These are phyloP conservation scores for Plasmopara halstedii DNA, from an alignment of 352 stramenopile genomes.

Conservation along the genomic window DNA sequence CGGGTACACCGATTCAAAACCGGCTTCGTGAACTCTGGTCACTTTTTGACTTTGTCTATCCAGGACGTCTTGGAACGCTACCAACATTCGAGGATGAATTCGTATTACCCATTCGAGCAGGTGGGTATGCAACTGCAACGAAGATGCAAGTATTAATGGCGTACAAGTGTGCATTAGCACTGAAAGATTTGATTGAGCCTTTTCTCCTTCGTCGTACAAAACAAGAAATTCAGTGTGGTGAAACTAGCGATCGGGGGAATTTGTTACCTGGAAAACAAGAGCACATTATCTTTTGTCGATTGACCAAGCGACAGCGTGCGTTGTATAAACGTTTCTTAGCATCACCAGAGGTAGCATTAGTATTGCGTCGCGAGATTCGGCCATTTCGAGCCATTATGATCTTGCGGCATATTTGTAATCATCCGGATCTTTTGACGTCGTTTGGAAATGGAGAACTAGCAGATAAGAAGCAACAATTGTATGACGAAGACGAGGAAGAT, in stretches of 20 bases:
- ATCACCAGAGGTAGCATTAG: conserved; percentile 89
- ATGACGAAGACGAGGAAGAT: conserved; percentile 22
- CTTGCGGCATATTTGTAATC: conserved; percentile 98
- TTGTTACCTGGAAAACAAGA: conserved; percentile 96
- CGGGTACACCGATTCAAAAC: conserved; percentile 91
- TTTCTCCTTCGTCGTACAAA: conserved; percentile 95
- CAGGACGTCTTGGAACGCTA: conserved; percentile 87
- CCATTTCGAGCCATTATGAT: conserved; percentile 91
- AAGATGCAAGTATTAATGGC: conserved; percentile 92
- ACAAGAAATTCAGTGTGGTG: conserved; percentile 87
- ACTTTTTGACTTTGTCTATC: conserved; percentile 99
- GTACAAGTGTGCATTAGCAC: conserved; percentile 1
- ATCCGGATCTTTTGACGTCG: conserved; percentile 90
- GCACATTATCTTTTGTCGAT: conserved; percentile 96
- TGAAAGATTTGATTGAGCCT: conserved; percentile 90
- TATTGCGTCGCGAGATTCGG: conserved; percentile 75
- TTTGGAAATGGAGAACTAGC: conserved; percentile 33
- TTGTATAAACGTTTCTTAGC: conserved; percentile 90
- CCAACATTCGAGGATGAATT: conserved; percentile 98
- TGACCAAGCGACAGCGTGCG: conserved; percentile 83
- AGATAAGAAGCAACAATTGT: conserved; percentile 19
- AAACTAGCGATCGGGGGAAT: conserved; percentile 4
- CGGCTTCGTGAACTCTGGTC: conserved; percentile 96
- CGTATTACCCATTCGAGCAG: conserved; percentile 92
- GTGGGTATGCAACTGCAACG: conserved; percentile 88